Evolutionary conservation across 2,329 filamentous ascomycete genomes (phyloP), one percentile per base, ranked within the genome.

Genomic region (Diaporthe sp.): DNA sequence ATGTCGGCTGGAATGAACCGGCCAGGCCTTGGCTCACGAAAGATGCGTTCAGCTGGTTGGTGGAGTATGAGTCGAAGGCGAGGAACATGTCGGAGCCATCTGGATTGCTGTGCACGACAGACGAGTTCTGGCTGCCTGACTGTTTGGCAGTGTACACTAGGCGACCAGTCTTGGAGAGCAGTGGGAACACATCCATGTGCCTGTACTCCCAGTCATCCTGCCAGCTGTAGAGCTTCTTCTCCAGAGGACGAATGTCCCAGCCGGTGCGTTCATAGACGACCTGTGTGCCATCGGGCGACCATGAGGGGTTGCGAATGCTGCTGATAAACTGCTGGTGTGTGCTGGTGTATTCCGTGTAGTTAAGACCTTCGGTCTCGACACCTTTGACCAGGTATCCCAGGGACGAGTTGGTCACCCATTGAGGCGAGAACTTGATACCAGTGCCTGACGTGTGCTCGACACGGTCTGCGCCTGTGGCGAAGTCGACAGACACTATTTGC

Each of bases 181-280:
- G 78, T 0, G 85, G 85, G 78, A 87, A 86, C 4, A 87, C 84
- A 71, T 87, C 85, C 60, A 82, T 85, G 80, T 85, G 85, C 28
- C 84, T 82, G 75, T 86, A 86, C 7, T 86, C 85, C 82, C 82
- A 86, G 6, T 85, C 82, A 9, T 57, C 49, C 57, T 86, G 83
- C 81, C 82, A 87, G 76, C 81, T 83, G 76, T 83, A 86, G 8
- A 86, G 80, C 57, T 80, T 57, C 77, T 84, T 84, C 15, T 83
- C 82, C 71, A 83, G 81, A 1, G 82, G 78, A 5, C 84, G 84
- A 13, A 79, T 77, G 5, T 79, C 76, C 79, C 81, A 85, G 22
- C 68, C 76, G 2, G 79, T 49, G 51, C 79, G 79, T 76, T 84
- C 79, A 49, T 79, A 80, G 42, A 79, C 78, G 34, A 79, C 53